Evolutionary conservation across 1,284 basidiomycete genomes (phyloP).

Genomic region (Earliella scabrosa): DNA sequence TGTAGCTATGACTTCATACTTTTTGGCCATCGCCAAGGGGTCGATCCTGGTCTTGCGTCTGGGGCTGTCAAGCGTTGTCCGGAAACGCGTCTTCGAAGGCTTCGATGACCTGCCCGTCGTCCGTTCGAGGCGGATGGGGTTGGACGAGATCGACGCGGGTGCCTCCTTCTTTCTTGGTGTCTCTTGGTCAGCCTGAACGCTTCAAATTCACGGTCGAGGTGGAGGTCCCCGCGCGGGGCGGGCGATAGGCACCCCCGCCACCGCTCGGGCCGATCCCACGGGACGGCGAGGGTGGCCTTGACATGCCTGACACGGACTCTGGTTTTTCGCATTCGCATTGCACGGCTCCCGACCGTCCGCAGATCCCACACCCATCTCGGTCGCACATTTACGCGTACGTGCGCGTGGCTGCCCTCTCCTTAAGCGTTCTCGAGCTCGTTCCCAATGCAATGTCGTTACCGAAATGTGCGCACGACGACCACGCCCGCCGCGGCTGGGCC

Average conservation of each 20-base stretch:
- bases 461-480: too few relatives aligned
- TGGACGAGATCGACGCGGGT: too few relatives aligned
- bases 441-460: too few relatives aligned
- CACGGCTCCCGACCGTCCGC: conserved; percentile 13
- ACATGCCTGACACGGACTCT: conserved; percentile 5
- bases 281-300: conserved; percentile 6
- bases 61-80: too few relatives aligned
- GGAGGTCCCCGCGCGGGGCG: not conserved
- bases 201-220: not conserved
- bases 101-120: too few relatives aligned
- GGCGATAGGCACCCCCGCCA: conserved; percentile 5
- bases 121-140: too few relatives aligned
- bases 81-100: not conserved
- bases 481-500: too few relatives aligned
- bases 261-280: conserved; percentile 10
- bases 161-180: not conserved
- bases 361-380: conserved; percentile 14
- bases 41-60: too few relatives aligned
- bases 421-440: too few relatives aligned
- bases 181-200: not conserved
- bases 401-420: too few relatives aligned
- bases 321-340: conserved; percentile 7
- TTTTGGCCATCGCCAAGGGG: not conserved
- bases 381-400: conserved; percentile 6
- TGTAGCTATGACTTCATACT: not conserved